Percentiles rank a stretch among this genome's conserved stretches.
These are phyloP conservation scores for Fusarium duplospermum DNA, from an alignment of 2,329 filamentous ascomycete species.

Conservation along the genomic window DNA sequence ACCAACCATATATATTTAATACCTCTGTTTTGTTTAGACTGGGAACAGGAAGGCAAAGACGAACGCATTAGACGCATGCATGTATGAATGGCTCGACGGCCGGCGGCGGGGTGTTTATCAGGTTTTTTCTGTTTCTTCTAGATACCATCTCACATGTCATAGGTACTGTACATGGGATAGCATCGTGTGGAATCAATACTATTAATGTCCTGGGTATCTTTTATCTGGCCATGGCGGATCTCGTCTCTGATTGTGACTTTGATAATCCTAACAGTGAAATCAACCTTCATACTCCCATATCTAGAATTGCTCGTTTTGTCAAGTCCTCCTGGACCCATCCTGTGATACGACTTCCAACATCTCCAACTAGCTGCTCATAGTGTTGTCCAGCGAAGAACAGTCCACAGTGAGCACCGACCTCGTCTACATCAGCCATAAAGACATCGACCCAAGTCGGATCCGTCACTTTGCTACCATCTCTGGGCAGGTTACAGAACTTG, in stretches of 20 bases:
- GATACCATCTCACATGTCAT: slow-evolving; percentile 41
- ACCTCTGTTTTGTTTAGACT: slow-evolving; percentile 35
- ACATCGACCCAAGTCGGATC: slow-evolving; percentile 83
- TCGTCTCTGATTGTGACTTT: neutral
- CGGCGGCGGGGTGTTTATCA: slow-evolving; percentile 29
- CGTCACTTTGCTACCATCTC: slow-evolving; percentile 62
- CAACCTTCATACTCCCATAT: slow-evolving; percentile 32
- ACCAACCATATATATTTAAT: slow-evolving; percentile 34
- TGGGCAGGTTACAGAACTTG: slow-evolving; percentile 83
- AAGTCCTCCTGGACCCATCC: slow-evolving; percentile 76
- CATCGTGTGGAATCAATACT: slow-evolving; percentile 33
- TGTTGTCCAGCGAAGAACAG: slow-evolving; percentile 80
- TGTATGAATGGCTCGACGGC: slow-evolving; percentile 21
- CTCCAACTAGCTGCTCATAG: slow-evolving; percentile 81
- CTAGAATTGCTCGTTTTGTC: slow-evolving; percentile 54
- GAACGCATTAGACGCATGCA: slow-evolving; percentile 11
- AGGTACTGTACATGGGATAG: slow-evolving; percentile 21
- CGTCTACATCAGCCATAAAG: slow-evolving; percentile 85
- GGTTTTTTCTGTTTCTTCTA: slow-evolving; percentile 33
- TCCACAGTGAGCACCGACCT: slow-evolving; percentile 86
- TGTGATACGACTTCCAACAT: slow-evolving; percentile 75
- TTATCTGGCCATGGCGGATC: neutral
- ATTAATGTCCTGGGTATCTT: slow-evolving; percentile 23
- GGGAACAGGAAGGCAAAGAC: slow-evolving; percentile 13
- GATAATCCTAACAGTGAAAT: neutral